Evolutionary conservation across 441 rosid genomes (phyloP).

Genomic region (Arabidopsis lyrata): DNA sequence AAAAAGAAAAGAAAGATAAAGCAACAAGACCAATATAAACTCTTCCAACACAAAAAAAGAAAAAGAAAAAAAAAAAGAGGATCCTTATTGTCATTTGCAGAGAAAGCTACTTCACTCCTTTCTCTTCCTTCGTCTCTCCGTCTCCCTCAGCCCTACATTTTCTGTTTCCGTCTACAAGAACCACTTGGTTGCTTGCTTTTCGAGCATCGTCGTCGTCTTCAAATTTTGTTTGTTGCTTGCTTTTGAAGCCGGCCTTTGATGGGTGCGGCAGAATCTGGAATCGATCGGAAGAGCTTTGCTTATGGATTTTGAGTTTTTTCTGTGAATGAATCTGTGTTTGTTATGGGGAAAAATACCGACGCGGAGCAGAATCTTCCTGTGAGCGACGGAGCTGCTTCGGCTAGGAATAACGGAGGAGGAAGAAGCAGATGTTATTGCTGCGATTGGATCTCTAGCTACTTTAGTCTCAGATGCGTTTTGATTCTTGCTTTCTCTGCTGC

Average conservation of each 20-base stretch:
- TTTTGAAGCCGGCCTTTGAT: slow-evolving; percentile 22
- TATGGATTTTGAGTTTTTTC: slow-evolving; percentile 13
- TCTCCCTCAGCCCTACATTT: slow-evolving; percentile 45
- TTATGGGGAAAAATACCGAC: slow-evolving; percentile 45
- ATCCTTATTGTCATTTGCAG: slow-evolving; percentile 44
- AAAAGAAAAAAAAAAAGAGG: neutral
- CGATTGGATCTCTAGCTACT: slow-evolving; percentile 46
- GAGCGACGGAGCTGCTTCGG: slow-evolving; percentile 19
- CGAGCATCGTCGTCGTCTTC: slow-evolving; percentile 4
- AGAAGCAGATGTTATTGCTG: slow-evolving; percentile 38
- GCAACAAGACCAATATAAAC: neutral
- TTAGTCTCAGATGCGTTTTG: slow-evolving; percentile 68
- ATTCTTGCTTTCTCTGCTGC: slow-evolving; percentile 63
- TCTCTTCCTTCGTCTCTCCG: slow-evolving; percentile 37
- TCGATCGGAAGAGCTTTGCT: slow-evolving; percentile 22
- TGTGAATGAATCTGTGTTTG: slow-evolving; percentile 37
- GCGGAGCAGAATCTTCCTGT: slow-evolving; percentile 45
- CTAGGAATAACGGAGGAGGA: neutral
- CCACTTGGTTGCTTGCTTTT: slow-evolving; percentile 28
- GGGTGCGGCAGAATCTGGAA: slow-evolving; percentile 35
- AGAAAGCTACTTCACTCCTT: slow-evolving; percentile 54
- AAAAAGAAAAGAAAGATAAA: slow-evolving; percentile 8
- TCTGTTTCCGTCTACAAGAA: slow-evolving; percentile 14
- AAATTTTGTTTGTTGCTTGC: neutral
- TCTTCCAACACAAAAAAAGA: slow-evolving; percentile 9